These are phyloP conservation scores for Ophiocordyceps camponoti-saundersi DNA, from an alignment of 2,329 filamentous ascomycete genomes.

Conservation along the genomic window DNA sequence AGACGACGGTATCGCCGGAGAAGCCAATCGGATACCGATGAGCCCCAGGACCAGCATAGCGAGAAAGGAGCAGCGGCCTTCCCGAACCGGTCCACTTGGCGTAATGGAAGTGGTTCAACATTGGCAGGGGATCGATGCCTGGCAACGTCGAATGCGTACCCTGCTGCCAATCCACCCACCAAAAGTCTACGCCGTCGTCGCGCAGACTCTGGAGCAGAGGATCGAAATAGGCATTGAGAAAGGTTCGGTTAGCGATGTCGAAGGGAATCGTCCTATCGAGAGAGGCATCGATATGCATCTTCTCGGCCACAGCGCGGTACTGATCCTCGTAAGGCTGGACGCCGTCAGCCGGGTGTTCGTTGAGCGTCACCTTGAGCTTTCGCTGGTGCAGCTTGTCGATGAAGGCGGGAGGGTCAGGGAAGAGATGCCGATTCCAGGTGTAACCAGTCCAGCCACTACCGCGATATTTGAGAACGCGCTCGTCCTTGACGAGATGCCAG, in stretches of 20 bases:
- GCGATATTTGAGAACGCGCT: constrained; percentile 26
- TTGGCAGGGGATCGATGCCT: constrained; percentile 45
- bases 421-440: constrained; percentile 15
- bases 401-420: constrained; percentile 37
- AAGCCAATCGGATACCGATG: constrained; percentile 50
- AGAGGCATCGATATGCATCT: constrained; percentile 30
- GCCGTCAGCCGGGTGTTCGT: constrained; percentile 45
- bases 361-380: constrained; percentile 36
- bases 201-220: constrained; percentile 33
- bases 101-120: constrained; percentile 49
- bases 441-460: constrained; percentile 25
- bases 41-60: constrained; percentile 44
- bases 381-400: constrained; percentile 30
- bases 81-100: constrained; percentile 6
- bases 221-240: constrained; percentile 40
- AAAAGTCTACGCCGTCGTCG: constrained; percentile 41
- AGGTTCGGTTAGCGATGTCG: constrained; percentile 33
- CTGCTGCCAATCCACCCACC: constrained; percentile 56
- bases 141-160: constrained; percentile 34
- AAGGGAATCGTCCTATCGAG: constrained; percentile 35
- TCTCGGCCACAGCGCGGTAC: constrained; percentile 36
- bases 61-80: constrained; percentile 36
- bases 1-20: constrained; percentile 42
- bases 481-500: constrained; percentile 40
- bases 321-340: constrained; percentile 37